Conservation (phyloP, 352 stramenopile genomes). For the Pythium grandisporangium region DNA sequence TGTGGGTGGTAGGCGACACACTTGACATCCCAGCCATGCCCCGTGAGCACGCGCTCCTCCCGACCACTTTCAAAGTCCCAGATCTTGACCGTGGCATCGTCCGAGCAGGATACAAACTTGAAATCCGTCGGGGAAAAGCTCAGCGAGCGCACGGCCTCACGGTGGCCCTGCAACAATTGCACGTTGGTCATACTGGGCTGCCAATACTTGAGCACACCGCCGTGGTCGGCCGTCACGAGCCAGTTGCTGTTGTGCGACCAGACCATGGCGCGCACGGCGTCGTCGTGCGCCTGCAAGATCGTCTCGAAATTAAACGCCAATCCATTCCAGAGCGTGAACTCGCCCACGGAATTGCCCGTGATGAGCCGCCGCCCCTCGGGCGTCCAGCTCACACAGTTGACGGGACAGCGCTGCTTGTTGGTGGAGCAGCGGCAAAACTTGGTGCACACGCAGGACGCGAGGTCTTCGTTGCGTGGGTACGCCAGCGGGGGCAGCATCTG, state of each 20-base stretch:
- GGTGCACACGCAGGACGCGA: conserved; percentile 73
- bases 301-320: conserved; percentile 97
- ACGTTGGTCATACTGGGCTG: conserved; percentile 87
- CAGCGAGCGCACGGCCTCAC: conserved; percentile 90
- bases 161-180: conserved; percentile 74
- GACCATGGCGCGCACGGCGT: conserved; percentile 84
- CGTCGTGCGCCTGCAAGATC: conserved; percentile 90
- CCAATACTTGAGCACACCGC: conserved; percentile 90
- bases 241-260: conserved; percentile 89
- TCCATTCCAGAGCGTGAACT: conserved; percentile 98
- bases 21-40: conserved; percentile 98
- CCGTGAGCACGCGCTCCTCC: conserved; percentile 92
- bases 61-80: conserved; percentile 86
- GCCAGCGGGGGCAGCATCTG: conserved; percentile 70
- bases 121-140: conserved; percentile 96
- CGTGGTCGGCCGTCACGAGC: conserved; percentile 86
- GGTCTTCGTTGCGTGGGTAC: conserved; percentile 49
- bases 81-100: conserved; percentile 95
- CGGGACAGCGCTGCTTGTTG: conserved; percentile 88
- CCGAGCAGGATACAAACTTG: conserved; percentile 97
- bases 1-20: conserved; percentile 94
- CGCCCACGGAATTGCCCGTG: conserved; percentile 95
- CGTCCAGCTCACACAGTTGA: conserved; percentile 94
- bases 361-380: conserved; percentile 92
- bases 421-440: conserved; percentile 85